Evolutionary conservation across 768 basidiomycete genomes (phyloP).

Genomic region (Kwoniella sp.): DNA sequence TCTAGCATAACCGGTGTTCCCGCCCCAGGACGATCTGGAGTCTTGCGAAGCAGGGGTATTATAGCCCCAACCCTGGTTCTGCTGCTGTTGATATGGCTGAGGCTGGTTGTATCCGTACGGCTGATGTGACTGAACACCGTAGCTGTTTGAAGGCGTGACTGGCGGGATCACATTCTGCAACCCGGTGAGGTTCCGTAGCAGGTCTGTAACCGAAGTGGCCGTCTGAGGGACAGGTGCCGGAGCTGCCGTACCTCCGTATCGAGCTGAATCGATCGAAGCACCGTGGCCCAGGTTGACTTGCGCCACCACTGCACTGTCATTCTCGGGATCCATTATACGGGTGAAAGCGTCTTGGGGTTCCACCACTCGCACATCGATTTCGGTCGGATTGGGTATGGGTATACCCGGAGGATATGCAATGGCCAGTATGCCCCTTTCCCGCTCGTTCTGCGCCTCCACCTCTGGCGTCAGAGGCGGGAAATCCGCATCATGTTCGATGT

Average conservation of each 20-base stretch:
- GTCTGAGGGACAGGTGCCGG: not conserved
- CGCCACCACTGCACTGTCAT: not conserved
- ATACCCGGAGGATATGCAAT: conserved; percentile 14
- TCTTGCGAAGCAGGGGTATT: not conserved
- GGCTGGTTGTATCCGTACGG: conserved; percentile 3
- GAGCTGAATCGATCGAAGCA: no score
- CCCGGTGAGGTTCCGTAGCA: not conserved
- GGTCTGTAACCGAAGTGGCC: not conserved
- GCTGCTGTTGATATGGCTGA: not conserved
- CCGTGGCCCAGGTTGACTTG: no score
- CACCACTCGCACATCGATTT: conserved; percentile 4
- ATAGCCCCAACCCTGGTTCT: not conserved
- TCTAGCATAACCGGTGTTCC: conserved; percentile 6
- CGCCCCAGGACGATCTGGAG: conserved; percentile 7
- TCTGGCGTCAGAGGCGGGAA: conserved; percentile 19
- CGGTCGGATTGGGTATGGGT: conserved; percentile 7
- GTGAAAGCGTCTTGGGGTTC: not conserved
- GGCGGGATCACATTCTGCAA: not conserved
- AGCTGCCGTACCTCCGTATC: not conserved
- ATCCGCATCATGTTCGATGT: conserved; percentile 1
- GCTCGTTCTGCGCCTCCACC: conserved; percentile 15
- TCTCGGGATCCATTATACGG: conserved; percentile 3
- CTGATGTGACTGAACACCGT: no score
- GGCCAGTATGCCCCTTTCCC: conserved; percentile 38
- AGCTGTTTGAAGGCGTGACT: not conserved